Evolutionary conservation across 768 basidiomycete species (phyloP), one percentile per base, ranked within the genome.

Genomic region (Lactifluus echinatus): DNA sequence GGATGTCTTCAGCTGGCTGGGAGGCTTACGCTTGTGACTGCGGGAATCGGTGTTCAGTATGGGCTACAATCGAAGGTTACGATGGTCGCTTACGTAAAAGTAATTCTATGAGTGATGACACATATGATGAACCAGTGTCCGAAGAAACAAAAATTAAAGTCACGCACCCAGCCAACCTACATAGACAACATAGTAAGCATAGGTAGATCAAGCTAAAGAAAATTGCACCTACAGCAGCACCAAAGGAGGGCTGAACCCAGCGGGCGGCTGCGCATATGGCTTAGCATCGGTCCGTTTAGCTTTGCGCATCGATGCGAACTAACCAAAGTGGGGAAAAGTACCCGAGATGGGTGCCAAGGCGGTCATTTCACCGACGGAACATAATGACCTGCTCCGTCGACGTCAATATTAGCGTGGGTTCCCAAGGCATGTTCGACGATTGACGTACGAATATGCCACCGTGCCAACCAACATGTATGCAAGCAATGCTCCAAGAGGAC

Each of bases 331-430:
- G 19, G 85, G 84, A 67, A 87, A 89, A 0, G 85, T 83, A 17
- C 88, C 88, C 3, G 87, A 85, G 47, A 89, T 81, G 2, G 87
- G 87, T 1, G 85, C 87, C 70, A 80, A 79, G 3, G 84, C 81
- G n/a, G 86, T 85, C 86, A 89, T 85, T 71, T 90, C 88, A 33
- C 82, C 86, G 14, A 88, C 67, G 2, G 82, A 79, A 63, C 84
- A 84, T 14, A 88, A 70, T 4, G 82, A 79, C 6, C 80, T 82
- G 51, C 47, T 26, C 12, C 37, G 34, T 11, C 4, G 46, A n/a
- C n/a, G n/a, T n/a, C n/a, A n/a, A n/a, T n/a, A n/a, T 49, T 36
- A 28, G 29, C 23, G 23, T 12, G 29, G 46, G 23, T 42, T 24
- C 8, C 28, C 15, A 44, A 11, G 39, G 26, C 4, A 66, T 74